These are phyloP conservation scores for Ophiocordyceps camponoti-leonardi DNA, from an alignment of 2,329 filamentous ascomycete species.

Conservation along the genomic window DNA sequence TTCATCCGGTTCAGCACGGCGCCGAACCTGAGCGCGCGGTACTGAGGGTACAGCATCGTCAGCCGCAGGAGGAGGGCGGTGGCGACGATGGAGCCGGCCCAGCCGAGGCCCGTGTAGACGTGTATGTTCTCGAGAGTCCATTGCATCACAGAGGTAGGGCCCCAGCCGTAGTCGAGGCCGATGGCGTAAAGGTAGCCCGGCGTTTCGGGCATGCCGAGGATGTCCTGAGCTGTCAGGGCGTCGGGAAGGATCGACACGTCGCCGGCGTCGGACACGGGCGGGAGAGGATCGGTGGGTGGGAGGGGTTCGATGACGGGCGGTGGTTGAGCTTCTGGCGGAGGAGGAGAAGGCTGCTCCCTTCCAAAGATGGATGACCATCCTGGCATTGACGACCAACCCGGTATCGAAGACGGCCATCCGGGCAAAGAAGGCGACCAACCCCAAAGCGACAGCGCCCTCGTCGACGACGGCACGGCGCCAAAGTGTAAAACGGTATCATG, in stretches of 20 bases:
- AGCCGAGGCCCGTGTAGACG: constrained; percentile 56
- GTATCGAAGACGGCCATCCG: constrained; percentile 8
- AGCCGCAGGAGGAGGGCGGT: constrained; percentile 49
- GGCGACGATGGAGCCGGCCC: constrained; percentile 60
- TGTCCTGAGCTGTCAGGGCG: constrained; percentile 20
- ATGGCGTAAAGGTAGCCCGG: constrained; percentile 71
- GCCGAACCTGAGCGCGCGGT: constrained; percentile 15
- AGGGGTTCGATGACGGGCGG: neutral
- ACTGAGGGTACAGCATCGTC: constrained; percentile 44
- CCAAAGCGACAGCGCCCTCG: constrained; percentile 18
- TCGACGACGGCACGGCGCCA: constrained; percentile 11
- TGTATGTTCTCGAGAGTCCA: constrained; percentile 71
- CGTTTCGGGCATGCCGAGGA: constrained; percentile 49
- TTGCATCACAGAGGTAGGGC: constrained; percentile 57
- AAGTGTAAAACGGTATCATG: neutral
- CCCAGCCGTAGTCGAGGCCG: constrained; percentile 77
- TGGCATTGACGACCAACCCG: constrained; percentile 5
- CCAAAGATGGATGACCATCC: neutral
- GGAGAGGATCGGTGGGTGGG: constrained; percentile 7
- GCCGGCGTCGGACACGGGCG: constrained; percentile 10
- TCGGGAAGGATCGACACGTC: constrained; percentile 17
- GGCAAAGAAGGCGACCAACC: constrained; percentile 6
- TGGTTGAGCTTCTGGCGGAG: neutral
- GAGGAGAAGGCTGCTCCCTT: neutral
- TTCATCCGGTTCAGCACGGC: constrained; percentile 44